Evolutionary conservation across 495 filamentous ascomycete species (phyloP), one percentile per base, ranked within the genome.

Genomic region (Lasiosphaeria ovina): DNA sequence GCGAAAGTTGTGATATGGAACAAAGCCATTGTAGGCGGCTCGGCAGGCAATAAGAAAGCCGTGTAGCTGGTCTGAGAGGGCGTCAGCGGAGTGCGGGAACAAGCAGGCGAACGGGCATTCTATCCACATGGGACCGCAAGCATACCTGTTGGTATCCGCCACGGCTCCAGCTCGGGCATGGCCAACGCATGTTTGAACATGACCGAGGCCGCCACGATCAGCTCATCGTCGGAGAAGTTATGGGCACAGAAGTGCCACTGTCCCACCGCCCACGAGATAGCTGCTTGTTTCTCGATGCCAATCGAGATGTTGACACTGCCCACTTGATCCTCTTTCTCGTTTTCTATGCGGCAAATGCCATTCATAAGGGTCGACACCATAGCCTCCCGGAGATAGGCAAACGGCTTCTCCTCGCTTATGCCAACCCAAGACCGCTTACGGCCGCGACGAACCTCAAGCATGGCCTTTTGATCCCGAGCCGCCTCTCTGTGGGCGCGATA

Each of bases 1-100:
- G 52, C 94, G 91, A 73, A 97, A 98, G 71, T 98, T 98, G 76
- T 98, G 94, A 68, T 98, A 98, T n/a, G 93, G 89, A 42, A 98
- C 91, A 71, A 96, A 96, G 53, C 83, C 85, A 69, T 97, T 97
- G 76, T 98, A 98, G 14, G 95, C 89, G 51, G 85, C 84, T 54
- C 91, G 87, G 69, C 91, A 89, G 63, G 93, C 91, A 49, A 93
- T 77, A 49, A 96, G 77, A 72, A 97, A 97, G 47, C 82, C 82
- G 62, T 84, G 87, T 17, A 97, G 76, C 72, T 91, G 85, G 60
- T 81, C 81, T 84, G 57, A 61, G 45, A 62, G 48, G 40, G 54
- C 35, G 72, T 76, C 62, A 73, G 66, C 72, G 63, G 54, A 51
- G 52, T 54, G 53, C 45, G 58, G 56, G 51, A 60, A 53, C 12